Conservation (phyloP, 306 rosid species). For the Castanea sativa region DNA sequence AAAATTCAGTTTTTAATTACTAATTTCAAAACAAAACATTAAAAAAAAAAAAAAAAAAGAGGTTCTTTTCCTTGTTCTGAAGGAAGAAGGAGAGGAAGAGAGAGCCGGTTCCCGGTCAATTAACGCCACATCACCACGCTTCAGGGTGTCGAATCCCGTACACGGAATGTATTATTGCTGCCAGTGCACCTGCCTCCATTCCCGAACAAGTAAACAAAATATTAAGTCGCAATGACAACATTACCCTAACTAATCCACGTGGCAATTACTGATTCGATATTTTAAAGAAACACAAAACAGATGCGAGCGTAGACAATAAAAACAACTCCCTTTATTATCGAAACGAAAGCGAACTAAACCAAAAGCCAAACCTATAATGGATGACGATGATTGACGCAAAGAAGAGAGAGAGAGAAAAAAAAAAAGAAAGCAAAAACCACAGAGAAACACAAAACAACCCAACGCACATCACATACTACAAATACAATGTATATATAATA, state of each 20-base stretch:
- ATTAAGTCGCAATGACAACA: background rate
- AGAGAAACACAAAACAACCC: background rate
- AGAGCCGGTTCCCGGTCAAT: background rate
- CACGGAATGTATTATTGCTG: background rate
- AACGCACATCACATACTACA: background rate
- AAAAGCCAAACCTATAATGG: background rate
- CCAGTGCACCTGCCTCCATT: background rate
- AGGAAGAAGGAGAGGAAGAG: background rate
- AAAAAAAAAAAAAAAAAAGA: no score
- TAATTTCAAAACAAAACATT: background rate
- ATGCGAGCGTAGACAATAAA: background rate
- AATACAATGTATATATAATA: background rate
- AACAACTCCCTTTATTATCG: background rate
- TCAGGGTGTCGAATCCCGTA: background rate
- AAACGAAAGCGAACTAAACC: background rate
- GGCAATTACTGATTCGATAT: background rate
- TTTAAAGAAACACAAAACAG: no score
- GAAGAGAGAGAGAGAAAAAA: background rate
- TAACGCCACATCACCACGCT: background rate
- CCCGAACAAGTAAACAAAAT: no score
- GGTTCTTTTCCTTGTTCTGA: no score
- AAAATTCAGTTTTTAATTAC: background rate
- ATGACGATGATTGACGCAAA: conserved; percentile 7
- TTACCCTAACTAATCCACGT: background rate
- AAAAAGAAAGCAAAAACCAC: background rate